Evolutionary conservation across 2,329 filamentous ascomycete genomes (phyloP), one percentile per base, ranked within the genome.

Genomic region (Exophiala bonariae): DNA sequence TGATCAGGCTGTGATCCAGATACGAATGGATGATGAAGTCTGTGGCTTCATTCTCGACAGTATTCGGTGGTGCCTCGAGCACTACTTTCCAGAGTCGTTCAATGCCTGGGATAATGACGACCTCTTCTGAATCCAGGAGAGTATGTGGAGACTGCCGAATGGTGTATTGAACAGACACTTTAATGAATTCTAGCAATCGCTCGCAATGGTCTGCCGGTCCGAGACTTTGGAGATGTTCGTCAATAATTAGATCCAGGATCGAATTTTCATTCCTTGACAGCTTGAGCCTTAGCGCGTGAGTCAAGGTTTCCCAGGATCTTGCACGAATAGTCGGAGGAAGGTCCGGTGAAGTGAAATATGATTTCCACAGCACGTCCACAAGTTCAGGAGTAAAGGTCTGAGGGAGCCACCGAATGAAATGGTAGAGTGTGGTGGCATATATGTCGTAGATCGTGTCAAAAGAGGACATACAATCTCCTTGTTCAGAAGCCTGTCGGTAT

Each of bases 51-150:
- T 78, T 76, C 56, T 88, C 87, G 38, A 95, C 82, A 0, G 76
- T 79, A 30, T 78, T 72, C 30, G 79, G 73, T 4, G 82, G 81
- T 2, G 87, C 82, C 13, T 80, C 83, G 43, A 95, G 71, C 26
- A 92, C 82, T 58, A 96, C 81, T 18, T 82, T 81, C 91, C 91
- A 96, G n/a, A 96, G 72, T 47, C 90, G 79, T 57, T 93, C 86
- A 53, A 74, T 72, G 5, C 75, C 74, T 3, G 74, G 71, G 40
- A 74, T 65, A n/a, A 61, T 56, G n/a, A 74, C 62, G 20, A 72
- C 63, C 37, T 72, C 65, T 40, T 67, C 68, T 7, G 51, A 53
- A 13, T 65, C 62, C 11, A 59, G 34, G 79, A 73, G 19, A 57
- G 13, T 19, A 23, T 47, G 26, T 4, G 33, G 31, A 23, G 47